phyloP scores from a whole-genome alignment of 1,284 basidiomycete genomes.

The Marasmius tenuissimus region DNA sequence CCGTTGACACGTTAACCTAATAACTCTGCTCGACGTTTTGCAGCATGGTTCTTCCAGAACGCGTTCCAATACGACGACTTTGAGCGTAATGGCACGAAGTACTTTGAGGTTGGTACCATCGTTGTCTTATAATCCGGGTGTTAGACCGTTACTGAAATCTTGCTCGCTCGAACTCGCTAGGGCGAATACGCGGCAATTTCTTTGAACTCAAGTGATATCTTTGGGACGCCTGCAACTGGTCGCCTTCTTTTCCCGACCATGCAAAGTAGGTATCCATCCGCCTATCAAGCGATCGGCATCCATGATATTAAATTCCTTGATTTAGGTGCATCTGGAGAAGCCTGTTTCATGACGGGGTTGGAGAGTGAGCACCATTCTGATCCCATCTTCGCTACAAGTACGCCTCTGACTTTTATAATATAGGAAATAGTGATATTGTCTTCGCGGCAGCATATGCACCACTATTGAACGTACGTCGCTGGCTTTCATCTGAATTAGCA shows the following conservation, averaged over 20 bases:
- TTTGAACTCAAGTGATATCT: conserved; percentile 56
- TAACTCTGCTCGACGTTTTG: background rate
- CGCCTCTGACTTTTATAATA: background rate
- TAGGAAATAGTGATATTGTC: conserved; percentile 39
- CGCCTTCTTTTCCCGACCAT: conserved; percentile 60
- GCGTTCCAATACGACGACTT: conserved; percentile 63
- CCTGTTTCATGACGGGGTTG: conserved; percentile 72
- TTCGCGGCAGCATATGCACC: conserved; percentile 73
- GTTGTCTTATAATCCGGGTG: background rate
- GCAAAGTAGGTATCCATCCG: conserved; percentile 36
- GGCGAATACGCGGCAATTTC: conserved; percentile 74
- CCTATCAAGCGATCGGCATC: no score
- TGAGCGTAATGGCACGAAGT: conserved; percentile 50
- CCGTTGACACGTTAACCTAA: background rate
- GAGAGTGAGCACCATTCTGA: conserved; percentile 38
- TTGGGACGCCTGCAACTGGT: conserved; percentile 46
- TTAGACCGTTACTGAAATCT: background rate
- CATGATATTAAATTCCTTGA: background rate
- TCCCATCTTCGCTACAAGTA: background rate
- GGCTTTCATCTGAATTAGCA: background rate
- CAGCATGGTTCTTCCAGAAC: conserved; percentile 60
- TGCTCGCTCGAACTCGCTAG: conserved; percentile 26
- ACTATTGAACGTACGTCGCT: conserved; percentile 47
- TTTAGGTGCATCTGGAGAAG: conserved; percentile 50
- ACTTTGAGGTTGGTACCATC: conserved; percentile 48